phyloP scores from a whole-genome alignment of 2,329 filamentous ascomycete species.

The Zelopaecilomyces penicillatus region DNA sequence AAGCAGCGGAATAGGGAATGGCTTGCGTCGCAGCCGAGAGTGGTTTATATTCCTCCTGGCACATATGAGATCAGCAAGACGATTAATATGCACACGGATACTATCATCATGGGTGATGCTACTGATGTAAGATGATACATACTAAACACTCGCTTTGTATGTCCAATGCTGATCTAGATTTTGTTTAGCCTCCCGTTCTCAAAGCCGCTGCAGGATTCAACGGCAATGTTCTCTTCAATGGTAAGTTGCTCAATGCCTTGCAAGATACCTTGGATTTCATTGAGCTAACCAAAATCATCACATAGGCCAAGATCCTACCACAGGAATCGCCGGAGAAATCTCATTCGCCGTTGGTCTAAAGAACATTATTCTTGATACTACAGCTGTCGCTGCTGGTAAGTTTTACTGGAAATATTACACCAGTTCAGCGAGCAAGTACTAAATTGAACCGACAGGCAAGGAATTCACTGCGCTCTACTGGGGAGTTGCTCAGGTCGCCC shows the following conservation, averaged over 20 bases:
- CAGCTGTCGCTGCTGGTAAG: constrained; percentile 23
- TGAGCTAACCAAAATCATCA: neutral
- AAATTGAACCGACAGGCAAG: constrained; percentile 11
- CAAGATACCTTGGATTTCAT: too few species aligned
- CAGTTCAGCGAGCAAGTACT: too few species aligned
- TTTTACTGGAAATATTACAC: neutral
- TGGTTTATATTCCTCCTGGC: constrained; percentile 31
- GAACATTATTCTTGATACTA: constrained; percentile 35
- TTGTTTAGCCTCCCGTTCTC: constrained; percentile 27
- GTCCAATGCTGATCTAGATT: neutral
- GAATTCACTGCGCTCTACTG: constrained; percentile 33
- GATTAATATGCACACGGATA: constrained; percentile 34
- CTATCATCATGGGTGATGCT: constrained; percentile 37
- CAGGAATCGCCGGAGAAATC: constrained; percentile 25
- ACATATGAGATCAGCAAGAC: constrained; percentile 32
- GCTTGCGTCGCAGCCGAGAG: constrained; percentile 35
- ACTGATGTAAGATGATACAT: constrained; percentile 18
- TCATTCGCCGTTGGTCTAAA: constrained; percentile 35
- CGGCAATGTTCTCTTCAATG: constrained; percentile 25
- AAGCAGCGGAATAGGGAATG: constrained; percentile 25
- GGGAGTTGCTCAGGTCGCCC: constrained; percentile 35
- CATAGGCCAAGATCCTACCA: constrained; percentile 24
- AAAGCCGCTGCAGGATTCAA: constrained; percentile 30
- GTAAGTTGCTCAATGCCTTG: constrained; percentile 8
- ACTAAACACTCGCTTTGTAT: neutral